Evolutionary conservation across 2,329 filamentous ascomycete species (phyloP).

Genomic region (Aspergillus sp.): DNA sequence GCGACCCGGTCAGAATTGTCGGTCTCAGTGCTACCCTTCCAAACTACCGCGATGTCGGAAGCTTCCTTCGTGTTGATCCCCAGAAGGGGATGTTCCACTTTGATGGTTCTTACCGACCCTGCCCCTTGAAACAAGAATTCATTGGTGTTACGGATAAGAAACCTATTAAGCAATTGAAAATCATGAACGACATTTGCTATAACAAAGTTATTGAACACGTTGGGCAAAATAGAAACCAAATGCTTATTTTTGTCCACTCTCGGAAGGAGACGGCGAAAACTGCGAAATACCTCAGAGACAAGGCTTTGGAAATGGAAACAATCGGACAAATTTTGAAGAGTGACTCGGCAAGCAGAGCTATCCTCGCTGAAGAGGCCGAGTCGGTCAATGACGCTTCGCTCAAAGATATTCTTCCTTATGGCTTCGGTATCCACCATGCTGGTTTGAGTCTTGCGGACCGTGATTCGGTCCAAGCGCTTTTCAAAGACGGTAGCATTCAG

Average conservation of each 20-base stretch:
- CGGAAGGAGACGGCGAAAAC: constrained; percentile 98
- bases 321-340: constrained; percentile 93
- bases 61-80: constrained; percentile 86
- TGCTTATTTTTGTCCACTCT: constrained; percentile 98
- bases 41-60: constrained; percentile 94
- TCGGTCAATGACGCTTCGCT: constrained; percentile 81
- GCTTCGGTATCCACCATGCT: constrained; percentile 97
- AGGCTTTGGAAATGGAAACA: constrained; percentile 93
- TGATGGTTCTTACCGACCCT: constrained; percentile 89
- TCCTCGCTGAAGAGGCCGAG: constrained; percentile 80
- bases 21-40: constrained; percentile 93
- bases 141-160: constrained; percentile 97
- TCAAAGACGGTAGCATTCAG: constrained; percentile 85
- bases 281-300: constrained; percentile 91
- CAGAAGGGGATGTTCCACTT: constrained; percentile 92
- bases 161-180: constrained; percentile 97
- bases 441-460: constrained; percentile 96
- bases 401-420: constrained; percentile 92
- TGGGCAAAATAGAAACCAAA: constrained; percentile 88
- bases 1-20: constrained; percentile 86
- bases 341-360: constrained; percentile 87
- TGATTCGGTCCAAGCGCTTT: constrained; percentile 91
- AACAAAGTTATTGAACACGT: constrained; percentile 97
- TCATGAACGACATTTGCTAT: constrained; percentile 99
- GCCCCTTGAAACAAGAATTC: constrained; percentile 93